Evolutionary conservation across 2,329 filamentous ascomycete species (phyloP), one percentile per base, ranked within the genome.

Genomic region (Ophiobolus disseminans): DNA sequence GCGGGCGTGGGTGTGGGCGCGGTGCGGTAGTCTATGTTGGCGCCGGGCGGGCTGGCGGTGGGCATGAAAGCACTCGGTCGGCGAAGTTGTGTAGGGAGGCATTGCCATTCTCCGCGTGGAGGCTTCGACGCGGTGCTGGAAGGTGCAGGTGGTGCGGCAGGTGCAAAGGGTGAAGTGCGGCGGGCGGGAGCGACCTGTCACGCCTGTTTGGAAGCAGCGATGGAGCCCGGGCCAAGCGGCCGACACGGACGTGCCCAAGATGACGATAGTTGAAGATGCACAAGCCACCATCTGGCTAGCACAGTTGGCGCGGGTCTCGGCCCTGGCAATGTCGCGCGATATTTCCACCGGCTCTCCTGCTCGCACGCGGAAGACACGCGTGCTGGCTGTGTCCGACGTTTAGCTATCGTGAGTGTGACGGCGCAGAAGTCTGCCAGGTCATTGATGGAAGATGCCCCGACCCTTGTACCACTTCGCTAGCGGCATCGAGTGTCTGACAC

Each of bases 21-120:
- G 26, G 36, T 26, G 41, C 16, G 19, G 25, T 36, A 26, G 28
- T 34, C 10, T 7, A 25, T 35, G 40, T 17, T 43, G 40, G 40
- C n/a, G 50, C 11, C 36, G 45, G 31, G 42, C 14, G 35, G 35
- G 40, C 40, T 36, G 49, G 44, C 48, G 20, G 52, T 21, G 48
- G 60, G 53, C 52, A 53, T 55, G 42, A 45, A 54, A 57, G 57
- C 59, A 56, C 53, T 56, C 52, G 38, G 36, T 60, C 48, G 51
- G 48, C 39, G 58, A 55, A 41, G 52, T 45, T 46, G 49, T 30
- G 48, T 56, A 55, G 56, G 61, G 56, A 57, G 60, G 50, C 62
- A 65, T 65, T 55, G 58, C 60, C 58, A 50, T 50, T 55, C 51
- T 48, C 50, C 50, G 48, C 47, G 35, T 44, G 45, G 46, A 22